These are phyloP conservation scores for Remersonia thermophila DNA, from an alignment of 2,329 filamentous ascomycete species.

Conservation along the genomic window DNA sequence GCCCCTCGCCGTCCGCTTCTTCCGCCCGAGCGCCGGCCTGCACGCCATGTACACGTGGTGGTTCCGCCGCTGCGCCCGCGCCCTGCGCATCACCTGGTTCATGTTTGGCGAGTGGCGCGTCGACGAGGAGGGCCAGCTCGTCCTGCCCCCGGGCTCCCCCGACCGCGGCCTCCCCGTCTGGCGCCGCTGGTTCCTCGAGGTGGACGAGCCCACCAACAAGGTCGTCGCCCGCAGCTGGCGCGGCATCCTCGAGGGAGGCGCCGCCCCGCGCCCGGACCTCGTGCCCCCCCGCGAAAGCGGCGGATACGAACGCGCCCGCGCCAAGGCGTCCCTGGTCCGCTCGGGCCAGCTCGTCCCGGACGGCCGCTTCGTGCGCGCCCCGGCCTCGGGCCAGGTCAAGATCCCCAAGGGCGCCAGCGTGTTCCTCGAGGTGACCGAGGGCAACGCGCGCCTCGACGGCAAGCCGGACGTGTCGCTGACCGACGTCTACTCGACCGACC, in stretches of 20 bases:
- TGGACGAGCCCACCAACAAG: conserved; percentile 27
- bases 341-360: conserved; percentile 49
- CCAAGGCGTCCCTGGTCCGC: conserved; percentile 34
- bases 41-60: conserved; percentile 90
- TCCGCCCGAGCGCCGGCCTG: conserved; percentile 74
- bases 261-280: too few species aligned
- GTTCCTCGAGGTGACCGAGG: conserved; percentile 63
- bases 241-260: conserved; percentile 38
- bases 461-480: conserved; percentile 41
- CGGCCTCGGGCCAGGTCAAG: conserved; percentile 87
- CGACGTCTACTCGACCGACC: conserved; percentile 42
- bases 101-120: conserved; percentile 72
- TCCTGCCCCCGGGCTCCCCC: conserved; percentile 28
- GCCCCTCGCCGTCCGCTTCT: conserved; percentile 70
- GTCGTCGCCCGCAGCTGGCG: conserved; percentile 47
- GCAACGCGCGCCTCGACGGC: conserved; percentile 53
- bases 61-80: conserved; percentile 76
- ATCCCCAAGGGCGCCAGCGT: conserved; percentile 75
- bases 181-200: conserved; percentile 34
- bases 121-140: conserved; percentile 68
- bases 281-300: conserved; percentile 15
- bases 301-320: conserved; percentile 20
- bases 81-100: conserved; percentile 77
- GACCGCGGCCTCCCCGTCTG: conserved; percentile 26
- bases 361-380: conserved; percentile 80